A percentile compares a stretch with the other conserved stretches of the same genome.
phyloP scores from a whole-genome alignment of 495 filamentous ascomycete genomes.

The Viridothelium virens region DNA sequence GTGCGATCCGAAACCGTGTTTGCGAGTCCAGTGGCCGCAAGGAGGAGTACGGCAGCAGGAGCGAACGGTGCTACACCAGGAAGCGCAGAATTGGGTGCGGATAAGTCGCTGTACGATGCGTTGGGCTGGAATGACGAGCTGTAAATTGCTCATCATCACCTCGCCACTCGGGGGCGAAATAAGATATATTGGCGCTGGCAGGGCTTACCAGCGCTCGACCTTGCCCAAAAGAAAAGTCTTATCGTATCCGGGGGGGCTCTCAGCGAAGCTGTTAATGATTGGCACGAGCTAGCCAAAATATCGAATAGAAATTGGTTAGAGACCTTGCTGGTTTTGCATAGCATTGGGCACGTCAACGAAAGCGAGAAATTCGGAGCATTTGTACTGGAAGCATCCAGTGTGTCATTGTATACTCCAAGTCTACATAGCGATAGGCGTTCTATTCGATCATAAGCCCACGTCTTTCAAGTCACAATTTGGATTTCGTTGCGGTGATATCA shows the following conservation, averaged over 20 bases:
- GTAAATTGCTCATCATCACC: no score
- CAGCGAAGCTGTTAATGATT: no score
- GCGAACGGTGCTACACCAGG: conserved; percentile 14
- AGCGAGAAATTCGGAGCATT: background rate
- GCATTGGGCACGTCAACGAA: background rate
- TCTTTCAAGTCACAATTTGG: no score
- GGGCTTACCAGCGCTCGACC: no score
- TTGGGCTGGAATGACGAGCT: conserved; percentile 67
- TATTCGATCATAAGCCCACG: no score
- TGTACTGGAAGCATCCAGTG: background rate
- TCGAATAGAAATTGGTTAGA: no score
- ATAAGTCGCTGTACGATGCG: conserved; percentile 55
- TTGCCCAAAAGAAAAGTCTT: no score
- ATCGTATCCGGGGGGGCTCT: no score
- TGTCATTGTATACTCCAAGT: background rate
- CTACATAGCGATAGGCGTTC: background rate
- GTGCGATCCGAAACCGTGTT: conserved; percentile 2
- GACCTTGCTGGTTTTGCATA: conserved; percentile 42
- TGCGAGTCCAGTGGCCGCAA: conserved; percentile 16
- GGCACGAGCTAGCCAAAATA: no score
- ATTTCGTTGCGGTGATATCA: no score
- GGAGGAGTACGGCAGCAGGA: conserved; percentile 16
- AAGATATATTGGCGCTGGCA: no score
- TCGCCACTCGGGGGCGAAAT: no score
- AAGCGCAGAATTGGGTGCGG: conserved; percentile 26